These are phyloP conservation scores for Ganoderma multipileum DNA, from an alignment of 1,284 basidiomycete genomes.

Conservation along the genomic window DNA sequence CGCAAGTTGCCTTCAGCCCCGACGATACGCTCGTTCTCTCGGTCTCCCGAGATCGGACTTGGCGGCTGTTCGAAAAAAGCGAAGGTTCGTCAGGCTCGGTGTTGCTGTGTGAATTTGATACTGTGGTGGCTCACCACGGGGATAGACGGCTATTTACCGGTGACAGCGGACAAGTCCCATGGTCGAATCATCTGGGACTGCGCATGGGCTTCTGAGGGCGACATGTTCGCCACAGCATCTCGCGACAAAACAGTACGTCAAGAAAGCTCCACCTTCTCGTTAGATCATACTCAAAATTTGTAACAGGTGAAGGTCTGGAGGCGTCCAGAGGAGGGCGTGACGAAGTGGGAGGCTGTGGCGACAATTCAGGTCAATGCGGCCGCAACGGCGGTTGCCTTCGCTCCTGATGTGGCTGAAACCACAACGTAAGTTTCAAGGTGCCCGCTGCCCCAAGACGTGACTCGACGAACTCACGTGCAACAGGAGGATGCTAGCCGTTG, in stretches of 20 bases:
- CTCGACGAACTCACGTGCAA: neutral
- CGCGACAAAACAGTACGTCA: slow-evolving; percentile 89
- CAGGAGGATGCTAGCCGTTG: slow-evolving; percentile 72
- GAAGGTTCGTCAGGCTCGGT: slow-evolving; percentile 44
- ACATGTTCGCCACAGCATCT: slow-evolving; percentile 91
- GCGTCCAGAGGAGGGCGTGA: slow-evolving; percentile 36
- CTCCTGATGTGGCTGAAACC: slow-evolving; percentile 44
- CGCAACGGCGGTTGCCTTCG: slow-evolving; percentile 77
- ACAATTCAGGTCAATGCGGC: slow-evolving; percentile 69
- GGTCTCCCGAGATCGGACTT: slow-evolving; percentile 91
- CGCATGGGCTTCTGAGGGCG: slow-evolving; percentile 78
- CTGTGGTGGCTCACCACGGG: neutral
- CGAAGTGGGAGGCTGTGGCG: slow-evolving; percentile 57
- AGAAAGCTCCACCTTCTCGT: neutral
- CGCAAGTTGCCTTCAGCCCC: slow-evolving; percentile 87
- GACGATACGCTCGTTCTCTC: slow-evolving; percentile 83
- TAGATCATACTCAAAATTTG: neutral
- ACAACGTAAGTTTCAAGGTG: slow-evolving; percentile 45
- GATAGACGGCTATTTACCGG: slow-evolving; percentile 60
- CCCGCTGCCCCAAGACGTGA: neutral
- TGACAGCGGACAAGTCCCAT: slow-evolving; percentile 85
- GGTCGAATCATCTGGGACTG: slow-evolving; percentile 96
- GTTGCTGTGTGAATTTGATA: neutral
- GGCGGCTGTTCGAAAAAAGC: slow-evolving; percentile 78
- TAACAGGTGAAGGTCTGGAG: slow-evolving; percentile 79